Conservation (phyloP, 106 monocot species). For the Ottelia alismoides region DNA sequence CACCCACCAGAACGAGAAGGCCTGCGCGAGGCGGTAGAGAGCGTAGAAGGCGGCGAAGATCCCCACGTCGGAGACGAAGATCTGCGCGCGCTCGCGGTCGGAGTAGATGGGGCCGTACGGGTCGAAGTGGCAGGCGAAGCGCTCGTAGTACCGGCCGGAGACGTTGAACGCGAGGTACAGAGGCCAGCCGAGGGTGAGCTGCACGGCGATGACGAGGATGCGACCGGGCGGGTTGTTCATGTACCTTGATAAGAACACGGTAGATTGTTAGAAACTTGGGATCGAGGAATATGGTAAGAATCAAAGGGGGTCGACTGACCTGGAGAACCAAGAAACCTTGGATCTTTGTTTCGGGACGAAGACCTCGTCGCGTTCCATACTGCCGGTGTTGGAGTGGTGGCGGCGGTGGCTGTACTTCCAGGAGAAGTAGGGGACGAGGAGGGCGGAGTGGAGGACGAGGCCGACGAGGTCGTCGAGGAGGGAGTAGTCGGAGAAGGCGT, state of each 20-base stretch:
- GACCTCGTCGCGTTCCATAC: slow-evolving; percentile 67
- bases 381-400: no score
- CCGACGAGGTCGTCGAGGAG: no score
- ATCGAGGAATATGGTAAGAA: no score
- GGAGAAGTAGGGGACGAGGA: no score
- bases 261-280: no score
- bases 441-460: no score
- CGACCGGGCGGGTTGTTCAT: slow-evolving; percentile 49
- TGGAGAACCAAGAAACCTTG: slow-evolving; percentile 22
- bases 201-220: slow-evolving; percentile 23
- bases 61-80: no score
- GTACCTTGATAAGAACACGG: no score
- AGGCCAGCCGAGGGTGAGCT: slow-evolving; percentile 75
- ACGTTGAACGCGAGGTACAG: slow-evolving; percentile 56
- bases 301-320: no score
- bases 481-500: no score
- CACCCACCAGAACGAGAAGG: slow-evolving; percentile 11
- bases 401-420: no score
- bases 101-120: slow-evolving; percentile 51
- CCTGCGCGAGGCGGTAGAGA: slow-evolving; percentile 16
- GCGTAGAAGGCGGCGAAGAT: slow-evolving; percentile 2
- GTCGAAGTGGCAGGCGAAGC: slow-evolving; percentile 55
- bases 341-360: slow-evolving; percentile 56
- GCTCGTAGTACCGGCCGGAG: slow-evolving; percentile 47
- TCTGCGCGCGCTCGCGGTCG: slow-evolving; percentile 25